Evolutionary conservation across 345 rosid genomes (phyloP).

Genomic region (Eutrema yunnanense): DNA sequence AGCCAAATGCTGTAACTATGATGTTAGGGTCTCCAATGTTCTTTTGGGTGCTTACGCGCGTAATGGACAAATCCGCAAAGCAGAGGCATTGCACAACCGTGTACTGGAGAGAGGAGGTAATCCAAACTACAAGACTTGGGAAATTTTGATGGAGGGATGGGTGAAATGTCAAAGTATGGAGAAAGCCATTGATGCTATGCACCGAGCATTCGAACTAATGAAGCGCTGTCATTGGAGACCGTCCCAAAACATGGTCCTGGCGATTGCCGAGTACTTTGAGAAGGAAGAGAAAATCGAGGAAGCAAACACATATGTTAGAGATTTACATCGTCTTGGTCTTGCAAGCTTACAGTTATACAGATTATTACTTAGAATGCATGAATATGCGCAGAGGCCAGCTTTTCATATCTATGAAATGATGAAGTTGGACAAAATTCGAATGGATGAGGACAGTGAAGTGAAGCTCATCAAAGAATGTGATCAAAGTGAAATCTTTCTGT

Average conservation of each 20-base stretch:
- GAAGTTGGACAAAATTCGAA: slow-evolving; percentile 38
- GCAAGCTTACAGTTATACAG: slow-evolving; percentile 44
- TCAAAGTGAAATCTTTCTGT: not conserved
- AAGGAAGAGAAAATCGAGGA: slow-evolving; percentile 43
- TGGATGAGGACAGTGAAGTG: slow-evolving; percentile 25
- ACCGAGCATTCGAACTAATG: slow-evolving; percentile 36
- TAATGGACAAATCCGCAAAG: slow-evolving; percentile 37
- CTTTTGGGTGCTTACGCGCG: slow-evolving; percentile 51
- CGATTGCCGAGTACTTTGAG: slow-evolving; percentile 46
- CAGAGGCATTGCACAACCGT: slow-evolving; percentile 39
- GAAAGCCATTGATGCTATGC: slow-evolving; percentile 55
- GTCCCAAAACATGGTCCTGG: slow-evolving; percentile 31
- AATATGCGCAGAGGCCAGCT: slow-evolving; percentile 34
- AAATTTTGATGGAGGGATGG: slow-evolving; percentile 63
- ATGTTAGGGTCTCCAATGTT: slow-evolving; percentile 53
- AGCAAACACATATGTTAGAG: slow-evolving; percentile 37
- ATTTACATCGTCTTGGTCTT: slow-evolving; percentile 39
- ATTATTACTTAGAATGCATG: slow-evolving; percentile 44
- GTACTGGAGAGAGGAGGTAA: slow-evolving; percentile 47
- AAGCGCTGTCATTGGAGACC: slow-evolving; percentile 54
- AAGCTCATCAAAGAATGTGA: not conserved
- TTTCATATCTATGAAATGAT: slow-evolving; percentile 47
- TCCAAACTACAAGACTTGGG: slow-evolving; percentile 81
- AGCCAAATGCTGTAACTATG: slow-evolving; percentile 34
- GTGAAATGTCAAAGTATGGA: slow-evolving; percentile 40